Base-by-base conservation (phyloP, 768 basidiomycete species). In the Amanita pseudoporphyria region DNA sequence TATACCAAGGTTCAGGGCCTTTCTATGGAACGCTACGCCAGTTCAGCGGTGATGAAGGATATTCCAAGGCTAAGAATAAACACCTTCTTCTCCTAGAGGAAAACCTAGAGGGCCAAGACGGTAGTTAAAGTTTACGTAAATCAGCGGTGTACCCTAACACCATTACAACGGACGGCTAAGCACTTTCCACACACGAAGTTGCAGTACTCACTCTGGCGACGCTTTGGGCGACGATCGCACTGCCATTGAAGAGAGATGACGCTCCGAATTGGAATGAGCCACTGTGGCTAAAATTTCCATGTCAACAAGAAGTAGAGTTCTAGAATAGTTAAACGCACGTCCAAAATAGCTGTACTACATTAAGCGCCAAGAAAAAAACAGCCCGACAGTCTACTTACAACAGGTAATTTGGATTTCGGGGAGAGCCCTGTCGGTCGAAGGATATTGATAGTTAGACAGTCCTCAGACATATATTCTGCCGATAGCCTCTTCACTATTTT, bases 101-200 rank as follows among this genome's bases (percentile, higher is more conserved):
- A 71, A 76, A 1, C 77, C 77, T n/a, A 75, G 64, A 10, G 69
- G 64, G 5, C 68, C 69, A 4, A 76, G 50, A n/a, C 77, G 67
- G 52, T 77, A 77, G 57, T 76, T 73, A 53, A 76, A 51, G 24
- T 67, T 68, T 37, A 75, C 75, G 54, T 68, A 71, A 36, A 79
- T 61, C 44, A 77, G 57, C 0, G 74, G 73, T 30, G 64, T 62
- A 1, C 64, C 63, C 67, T 62, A 38, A 6, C 30, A 36, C 18
- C 1, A n/a, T 36, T 18, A 22, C 7, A 9, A 22, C 14, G 16
- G n/a, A 13, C 13, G 19, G n/a, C 26, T 31, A 12, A 24, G 18
- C 36, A 13, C 4, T 28, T 28, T 28, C 26, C 26, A 30, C 24
- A 26, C 28, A 14, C 18, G 10, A 13, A 16, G 30, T 32, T 19